Conservation (phyloP, 108 stramenopile species). For the Cyclotella cryptica region DNA sequence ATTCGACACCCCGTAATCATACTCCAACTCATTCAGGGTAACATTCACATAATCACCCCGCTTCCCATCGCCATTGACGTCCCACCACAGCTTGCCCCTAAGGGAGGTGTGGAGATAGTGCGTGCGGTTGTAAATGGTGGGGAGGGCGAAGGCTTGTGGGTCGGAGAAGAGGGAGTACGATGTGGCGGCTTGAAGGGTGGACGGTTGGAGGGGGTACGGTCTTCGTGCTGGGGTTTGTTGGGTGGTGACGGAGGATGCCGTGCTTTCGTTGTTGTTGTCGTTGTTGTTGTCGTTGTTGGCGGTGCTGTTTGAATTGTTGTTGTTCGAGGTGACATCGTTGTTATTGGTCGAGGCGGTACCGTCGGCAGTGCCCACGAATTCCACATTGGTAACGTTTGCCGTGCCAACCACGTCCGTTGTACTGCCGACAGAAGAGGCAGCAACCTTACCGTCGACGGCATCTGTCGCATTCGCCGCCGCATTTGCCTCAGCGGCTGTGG, state of each 20-base stretch:
- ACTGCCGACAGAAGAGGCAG: too few relatives aligned
- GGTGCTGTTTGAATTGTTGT: too few relatives aligned
- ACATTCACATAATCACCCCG: slow-evolving; percentile 22
- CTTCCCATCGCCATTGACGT: slow-evolving; percentile 33
- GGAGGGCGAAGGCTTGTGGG: slow-evolving; percentile 2
- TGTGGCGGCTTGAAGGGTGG: slow-evolving; percentile 16
- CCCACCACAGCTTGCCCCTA: slow-evolving; percentile 28
- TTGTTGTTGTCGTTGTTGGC: not conserved
- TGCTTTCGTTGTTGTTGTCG: not conserved
- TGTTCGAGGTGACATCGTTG: too few relatives aligned
- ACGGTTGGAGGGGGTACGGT: slow-evolving; percentile 9
- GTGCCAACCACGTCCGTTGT: too few relatives aligned
- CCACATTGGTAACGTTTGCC: too few relatives aligned
- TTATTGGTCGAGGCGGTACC: too few relatives aligned
- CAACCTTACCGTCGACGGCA: too few relatives aligned
- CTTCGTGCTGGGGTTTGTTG: not conserved
- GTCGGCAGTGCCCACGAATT: too few relatives aligned
- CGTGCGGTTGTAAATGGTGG: not conserved
- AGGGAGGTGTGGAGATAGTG: slow-evolving; percentile 19
- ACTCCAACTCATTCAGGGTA: slow-evolving; percentile 34
- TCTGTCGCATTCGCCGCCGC: too few relatives aligned
- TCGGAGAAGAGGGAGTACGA: slow-evolving; percentile 18
- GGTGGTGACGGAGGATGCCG: not conserved
- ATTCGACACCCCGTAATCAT: slow-evolving; percentile 27
- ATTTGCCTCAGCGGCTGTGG: not conserved